These are phyloP conservation scores for Coniella lustricola DNA, from an alignment of 2,329 filamentous ascomycete genomes.

Conservation along the genomic window DNA sequence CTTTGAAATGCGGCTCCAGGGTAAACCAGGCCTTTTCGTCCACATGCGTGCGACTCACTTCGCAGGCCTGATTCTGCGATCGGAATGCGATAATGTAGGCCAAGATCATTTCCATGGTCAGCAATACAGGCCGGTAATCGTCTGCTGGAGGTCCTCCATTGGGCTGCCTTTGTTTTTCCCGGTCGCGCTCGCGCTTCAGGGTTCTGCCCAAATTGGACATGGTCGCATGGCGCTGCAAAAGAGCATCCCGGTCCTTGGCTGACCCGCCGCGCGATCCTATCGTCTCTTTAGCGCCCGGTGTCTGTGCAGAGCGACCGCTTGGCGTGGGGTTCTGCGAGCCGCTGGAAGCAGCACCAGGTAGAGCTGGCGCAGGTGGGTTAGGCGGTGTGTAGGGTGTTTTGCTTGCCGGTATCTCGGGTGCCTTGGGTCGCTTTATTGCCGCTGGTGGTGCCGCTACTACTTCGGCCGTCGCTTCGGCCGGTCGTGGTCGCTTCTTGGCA, in stretches of 20 bases:
- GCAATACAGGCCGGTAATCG: conserved; percentile 14
- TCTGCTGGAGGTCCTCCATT: conserved; percentile 8
- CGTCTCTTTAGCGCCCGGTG: conserved; percentile 33
- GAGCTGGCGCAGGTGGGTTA: conserved; percentile 36
- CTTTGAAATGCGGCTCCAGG: conserved; percentile 37
- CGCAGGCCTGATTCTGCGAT: conserved; percentile 37
- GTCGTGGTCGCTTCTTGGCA: conserved; percentile 44
- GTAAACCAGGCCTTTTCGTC: conserved; percentile 36
- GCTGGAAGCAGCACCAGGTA: conserved; percentile 47
- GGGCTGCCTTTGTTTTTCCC: conserved; percentile 31
- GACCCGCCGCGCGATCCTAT: conserved; percentile 28
- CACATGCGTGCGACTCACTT: conserved; percentile 34
- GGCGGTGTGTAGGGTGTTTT: conserved; percentile 40
- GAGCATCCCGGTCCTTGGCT: conserved; percentile 9
- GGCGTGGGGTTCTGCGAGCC: conserved; percentile 47
- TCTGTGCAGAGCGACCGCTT: conserved; percentile 32
- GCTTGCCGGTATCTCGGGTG: conserved; percentile 32
- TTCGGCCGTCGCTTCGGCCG: conserved; percentile 28
- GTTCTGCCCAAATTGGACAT: conserved; percentile 38
- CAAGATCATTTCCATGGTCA: conserved; percentile 43
- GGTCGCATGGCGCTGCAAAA: conserved; percentile 6
- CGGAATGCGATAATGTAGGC: conserved; percentile 49
- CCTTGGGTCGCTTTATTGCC: conserved; percentile 34
- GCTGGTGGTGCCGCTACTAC: conserved; percentile 26
- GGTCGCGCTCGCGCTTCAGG: conserved; percentile 50